Base-by-base conservation (phyloP, 2,329 filamentous ascomycete genomes). In the Microdochium bolleyi region DNA sequence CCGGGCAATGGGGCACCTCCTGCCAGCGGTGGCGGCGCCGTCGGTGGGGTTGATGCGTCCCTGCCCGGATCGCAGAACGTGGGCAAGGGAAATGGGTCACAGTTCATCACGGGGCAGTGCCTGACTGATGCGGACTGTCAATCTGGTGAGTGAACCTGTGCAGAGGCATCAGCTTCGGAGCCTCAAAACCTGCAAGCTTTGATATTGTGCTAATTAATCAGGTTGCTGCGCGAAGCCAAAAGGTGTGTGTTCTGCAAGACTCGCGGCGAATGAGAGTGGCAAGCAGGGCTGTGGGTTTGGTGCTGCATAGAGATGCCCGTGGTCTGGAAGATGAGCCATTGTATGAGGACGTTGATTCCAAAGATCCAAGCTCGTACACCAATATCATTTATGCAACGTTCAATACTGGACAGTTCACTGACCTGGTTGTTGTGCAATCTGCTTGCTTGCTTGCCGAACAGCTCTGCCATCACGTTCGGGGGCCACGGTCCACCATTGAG, bases 21-120 rank as follows among this genome's bases (percentile, higher is more conserved):
- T n/a, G 21, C 16, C 9, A 5, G 41, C 22, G 41, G 3, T 5
- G 48, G 50, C n/a, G 38, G 51, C 14, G 25, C 49, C 10, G 32
- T 48, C 0, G 52, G 50, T 2, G 30, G 51, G 0, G 34, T 55
- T 9, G 48, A 58, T 49, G 21, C 55, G 32, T 53, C 48, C 22
- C 52, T 55, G 19, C 50, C 61, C 2, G 65, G 65, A 9, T 49
- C 53, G 16, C 51, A 58, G 52, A 63, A 64, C 49, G 61, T 64
- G 3, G 63, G 63, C 32, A 54, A 55, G 14, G 58, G 52, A 2
- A 51, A 59, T 25, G 62, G 57, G 11, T 49, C 48, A 2, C 63
- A 67, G 53, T 66, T 66, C 56, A 67, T 67, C 53, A 64, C 62
- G 2, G 63, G 62, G 2, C 57, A 59, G 54, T 67, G 64, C 52